phyloP scores from a whole-genome alignment of 768 basidiomycete species.

The Lactarius vividus region DNA sequence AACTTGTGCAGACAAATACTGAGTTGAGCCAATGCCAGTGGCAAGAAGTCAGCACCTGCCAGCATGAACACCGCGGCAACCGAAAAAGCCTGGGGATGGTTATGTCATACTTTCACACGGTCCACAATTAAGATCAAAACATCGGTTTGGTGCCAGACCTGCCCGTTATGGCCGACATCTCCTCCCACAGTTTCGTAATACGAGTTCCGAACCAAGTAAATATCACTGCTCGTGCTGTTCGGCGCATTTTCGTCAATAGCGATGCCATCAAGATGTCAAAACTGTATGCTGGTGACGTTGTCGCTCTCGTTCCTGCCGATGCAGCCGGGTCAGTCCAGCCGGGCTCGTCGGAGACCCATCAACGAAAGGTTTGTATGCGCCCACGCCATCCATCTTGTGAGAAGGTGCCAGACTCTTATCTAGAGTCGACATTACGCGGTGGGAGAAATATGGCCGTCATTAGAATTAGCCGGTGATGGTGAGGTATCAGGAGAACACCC shows the following conservation, averaged over 20 bases:
- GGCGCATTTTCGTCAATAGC: conserved; percentile 62
- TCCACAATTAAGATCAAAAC: background rate
- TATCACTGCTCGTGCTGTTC: conserved; percentile 44
- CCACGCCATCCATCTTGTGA: conserved; percentile 24
- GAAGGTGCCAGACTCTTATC: conserved; percentile 18
- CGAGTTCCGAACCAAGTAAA: background rate
- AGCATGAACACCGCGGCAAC: background rate
- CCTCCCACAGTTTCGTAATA: conserved; percentile 16
- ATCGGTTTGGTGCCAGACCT: background rate
- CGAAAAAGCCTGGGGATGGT: background rate
- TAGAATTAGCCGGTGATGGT: conserved; percentile 59
- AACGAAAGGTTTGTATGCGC: conserved; percentile 10
- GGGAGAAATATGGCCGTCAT: conserved; percentile 75
- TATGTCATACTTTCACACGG: background rate
- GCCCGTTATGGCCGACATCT: conserved; percentile 9
- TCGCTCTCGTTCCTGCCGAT: conserved; percentile 48
- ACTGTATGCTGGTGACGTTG: conserved; percentile 65
- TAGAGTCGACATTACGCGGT: conserved; percentile 54
- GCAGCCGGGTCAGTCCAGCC: conserved; percentile 11
- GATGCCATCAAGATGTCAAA: conserved; percentile 60
- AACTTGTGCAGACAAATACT: conserved; percentile 2
- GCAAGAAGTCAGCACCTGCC: background rate
- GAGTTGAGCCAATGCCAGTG: background rate
- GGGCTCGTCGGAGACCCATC: conserved; percentile 21
- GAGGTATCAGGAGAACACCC: conserved; percentile 32